These are phyloP conservation scores for Globisporangium cystogenes DNA, from an alignment of 352 stramenopile species.

Conservation along the genomic window DNA sequence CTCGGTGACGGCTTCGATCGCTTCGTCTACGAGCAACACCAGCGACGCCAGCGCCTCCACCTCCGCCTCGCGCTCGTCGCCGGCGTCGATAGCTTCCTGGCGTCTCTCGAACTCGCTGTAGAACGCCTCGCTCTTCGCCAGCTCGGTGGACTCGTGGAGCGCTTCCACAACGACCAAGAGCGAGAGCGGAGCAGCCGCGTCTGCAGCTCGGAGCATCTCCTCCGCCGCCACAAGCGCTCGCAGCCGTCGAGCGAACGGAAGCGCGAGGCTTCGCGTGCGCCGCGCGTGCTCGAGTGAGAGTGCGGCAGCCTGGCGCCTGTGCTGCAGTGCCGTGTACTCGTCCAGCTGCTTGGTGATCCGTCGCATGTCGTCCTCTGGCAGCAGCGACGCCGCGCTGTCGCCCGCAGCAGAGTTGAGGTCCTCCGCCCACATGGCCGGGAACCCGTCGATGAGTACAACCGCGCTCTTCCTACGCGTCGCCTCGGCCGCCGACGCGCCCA, in stretches of 20 bases:
- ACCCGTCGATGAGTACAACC: background rate
- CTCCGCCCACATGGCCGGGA: background rate
- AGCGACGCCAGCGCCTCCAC: background rate
- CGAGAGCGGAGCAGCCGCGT: constrained; percentile 11
- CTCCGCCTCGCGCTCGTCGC: background rate
- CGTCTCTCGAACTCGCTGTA: background rate
- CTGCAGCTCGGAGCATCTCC: constrained; percentile 12
- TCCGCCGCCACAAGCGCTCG: constrained; percentile 21
- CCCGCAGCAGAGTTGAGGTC: background rate
- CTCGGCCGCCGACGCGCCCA: background rate
- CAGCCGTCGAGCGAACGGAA: constrained; percentile 16
- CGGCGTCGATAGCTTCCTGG: no score
- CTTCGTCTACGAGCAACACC: background rate
- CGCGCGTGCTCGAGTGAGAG: constrained; percentile 9
- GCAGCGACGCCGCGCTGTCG: background rate
- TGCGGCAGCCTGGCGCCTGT: constrained; percentile 15
- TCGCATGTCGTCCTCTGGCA: constrained; percentile 20
- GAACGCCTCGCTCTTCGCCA: background rate
- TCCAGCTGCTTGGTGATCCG: constrained; percentile 24
- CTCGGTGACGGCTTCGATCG: constrained; percentile 13
- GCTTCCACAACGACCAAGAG: constrained; percentile 12
- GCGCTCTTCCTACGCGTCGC: background rate
- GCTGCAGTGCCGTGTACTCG: constrained; percentile 16
- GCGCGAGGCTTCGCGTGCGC: constrained; percentile 6
- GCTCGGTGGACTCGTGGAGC: constrained; percentile 6